These are phyloP conservation scores for Fusarium sp. DNA, from an alignment of 2,329 filamentous ascomycete species.

Conservation along the genomic window DNA sequence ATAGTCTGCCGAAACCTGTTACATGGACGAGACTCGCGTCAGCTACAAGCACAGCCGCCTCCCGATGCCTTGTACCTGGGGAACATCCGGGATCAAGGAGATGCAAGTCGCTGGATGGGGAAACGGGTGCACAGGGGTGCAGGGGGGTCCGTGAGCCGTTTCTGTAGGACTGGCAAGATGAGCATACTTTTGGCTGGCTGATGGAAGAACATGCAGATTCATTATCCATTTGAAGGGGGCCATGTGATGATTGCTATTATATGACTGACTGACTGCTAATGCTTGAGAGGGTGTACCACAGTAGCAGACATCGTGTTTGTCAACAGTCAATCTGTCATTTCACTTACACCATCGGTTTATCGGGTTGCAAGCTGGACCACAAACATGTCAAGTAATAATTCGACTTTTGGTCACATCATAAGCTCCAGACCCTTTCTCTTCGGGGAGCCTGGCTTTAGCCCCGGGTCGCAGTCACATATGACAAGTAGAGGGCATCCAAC, in stretches of 20 bases:
- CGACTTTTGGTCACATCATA: too few species aligned
- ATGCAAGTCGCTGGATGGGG: slow-evolving; percentile 44
- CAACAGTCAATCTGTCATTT: not conserved
- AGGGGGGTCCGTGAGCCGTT: slow-evolving; percentile 28
- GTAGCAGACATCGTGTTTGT: not conserved
- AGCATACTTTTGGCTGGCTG: slow-evolving; percentile 20
- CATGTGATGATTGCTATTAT: slow-evolving; percentile 11
- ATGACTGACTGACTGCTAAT: slow-evolving; percentile 1
- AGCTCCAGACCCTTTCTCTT: too few species aligned
- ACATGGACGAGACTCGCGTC: slow-evolving; percentile 3
- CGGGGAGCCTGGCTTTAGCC: too few species aligned
- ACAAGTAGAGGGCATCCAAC: too few species aligned
- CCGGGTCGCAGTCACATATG: too few species aligned
- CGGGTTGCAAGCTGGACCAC: too few species aligned
- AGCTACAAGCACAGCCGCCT: slow-evolving; percentile 23
- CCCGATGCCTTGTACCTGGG: slow-evolving; percentile 36
- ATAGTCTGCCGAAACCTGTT: slow-evolving; percentile 6
- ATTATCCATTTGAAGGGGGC: not conserved
- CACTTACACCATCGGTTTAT: too few species aligned
- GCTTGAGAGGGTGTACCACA: slow-evolving; percentile 3
- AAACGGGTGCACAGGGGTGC: slow-evolving; percentile 39
- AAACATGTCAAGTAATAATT: too few species aligned
- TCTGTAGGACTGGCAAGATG: slow-evolving; percentile 25
- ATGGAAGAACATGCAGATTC: not conserved
- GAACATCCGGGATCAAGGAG: slow-evolving; percentile 24